Base-by-base conservation (phyloP, 2,329 filamentous ascomycete species). In the Pseudopithomyces maydicus region DNA sequence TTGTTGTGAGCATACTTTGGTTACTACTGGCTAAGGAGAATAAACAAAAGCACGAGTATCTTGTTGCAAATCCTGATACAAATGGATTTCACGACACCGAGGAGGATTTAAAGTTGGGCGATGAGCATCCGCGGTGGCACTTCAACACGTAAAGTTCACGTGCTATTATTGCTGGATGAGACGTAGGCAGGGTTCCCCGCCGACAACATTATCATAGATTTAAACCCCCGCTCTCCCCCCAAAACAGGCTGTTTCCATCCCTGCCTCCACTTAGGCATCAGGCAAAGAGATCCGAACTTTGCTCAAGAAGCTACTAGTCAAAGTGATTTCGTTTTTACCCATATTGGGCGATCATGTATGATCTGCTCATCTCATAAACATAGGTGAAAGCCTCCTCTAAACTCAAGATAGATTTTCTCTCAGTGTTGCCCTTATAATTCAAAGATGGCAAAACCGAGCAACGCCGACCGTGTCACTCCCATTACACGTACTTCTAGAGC, bases 91-190 rank as follows among this genome's bases (percentile, higher is more conserved):
- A 72, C 49, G 68, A 74, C 49, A 68, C 56, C 14, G 66, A 66
- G 2, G 73, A 72, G 51, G 73, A 74, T 52, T 29, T 73, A 51
- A 65, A 62, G 54, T 45, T 64, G 26, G 73, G 73, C 1, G 73
- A 77, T 59, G 60, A 64, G 26, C 73, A 77, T 66, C 72, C 74
- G 14, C 64, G 72, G 53, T 76, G 74, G 74, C 66, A 57, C 11
- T 75, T 76, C 47, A 74, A 73, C 50, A 57, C 66, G 15, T 75
- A 56, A 50, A 35, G 7, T 23, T 11, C n/a, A 10, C 11, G 7
- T 14, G 6, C 7, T 6, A 14, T 23, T 26, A 8, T 23, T 36
- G 5, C 14, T 8, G 15, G 3, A 2, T 14, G 32, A 38, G 26
- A 5, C 6, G 35, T 36, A 36, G 11, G 50, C 56, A 54, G 49